phyloP scores from a whole-genome alignment of 2,329 filamentous ascomycete genomes.

The Stagonosporopsis vannaccii region DNA sequence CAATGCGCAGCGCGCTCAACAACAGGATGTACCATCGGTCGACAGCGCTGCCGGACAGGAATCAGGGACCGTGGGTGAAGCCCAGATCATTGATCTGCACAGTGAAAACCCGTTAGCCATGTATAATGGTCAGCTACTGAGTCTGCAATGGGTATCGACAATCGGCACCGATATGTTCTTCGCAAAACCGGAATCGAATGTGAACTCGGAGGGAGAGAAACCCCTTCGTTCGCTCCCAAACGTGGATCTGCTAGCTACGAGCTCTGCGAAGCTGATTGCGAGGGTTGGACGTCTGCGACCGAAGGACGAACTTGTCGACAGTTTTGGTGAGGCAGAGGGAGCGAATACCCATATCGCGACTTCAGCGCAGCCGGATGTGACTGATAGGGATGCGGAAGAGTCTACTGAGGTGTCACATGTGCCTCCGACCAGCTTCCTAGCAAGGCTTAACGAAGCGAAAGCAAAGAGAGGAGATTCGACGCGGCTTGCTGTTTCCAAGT shows the following conservation, averaged over 20 bases:
- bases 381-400: not conserved
- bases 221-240: conserved; percentile 59
- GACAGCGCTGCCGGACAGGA: conserved; percentile 22
- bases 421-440: conserved; percentile 49
- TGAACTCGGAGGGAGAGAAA: conserved; percentile 31
- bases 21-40: conserved; percentile 10
- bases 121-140: conserved; percentile 79
- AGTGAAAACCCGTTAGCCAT: conserved; percentile 77
- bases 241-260: conserved; percentile 76
- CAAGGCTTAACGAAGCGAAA: conserved; percentile 51
- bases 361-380: not conserved
- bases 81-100: conserved; percentile 87
- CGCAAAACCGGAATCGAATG: conserved; percentile 39
- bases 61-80: conserved; percentile 46
- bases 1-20: conserved; percentile 32
- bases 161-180: conserved; percentile 87
- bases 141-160: conserved; percentile 80
- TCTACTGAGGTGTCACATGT: conserved; percentile 16
- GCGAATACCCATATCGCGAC: conserved; percentile 2
- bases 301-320: conserved; percentile 36
- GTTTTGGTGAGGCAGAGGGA: conserved; percentile 16
- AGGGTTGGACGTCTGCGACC: conserved; percentile 65
- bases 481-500: conserved; percentile 23
- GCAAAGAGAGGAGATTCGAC: conserved; percentile 50
- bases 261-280: conserved; percentile 73